A percentile compares a stretch with the other conserved stretches of the same genome.
These are phyloP conservation scores for Coccomyxa subellipsoidea DNA, from an alignment of 163 green algal species.

Conservation along the genomic window DNA sequence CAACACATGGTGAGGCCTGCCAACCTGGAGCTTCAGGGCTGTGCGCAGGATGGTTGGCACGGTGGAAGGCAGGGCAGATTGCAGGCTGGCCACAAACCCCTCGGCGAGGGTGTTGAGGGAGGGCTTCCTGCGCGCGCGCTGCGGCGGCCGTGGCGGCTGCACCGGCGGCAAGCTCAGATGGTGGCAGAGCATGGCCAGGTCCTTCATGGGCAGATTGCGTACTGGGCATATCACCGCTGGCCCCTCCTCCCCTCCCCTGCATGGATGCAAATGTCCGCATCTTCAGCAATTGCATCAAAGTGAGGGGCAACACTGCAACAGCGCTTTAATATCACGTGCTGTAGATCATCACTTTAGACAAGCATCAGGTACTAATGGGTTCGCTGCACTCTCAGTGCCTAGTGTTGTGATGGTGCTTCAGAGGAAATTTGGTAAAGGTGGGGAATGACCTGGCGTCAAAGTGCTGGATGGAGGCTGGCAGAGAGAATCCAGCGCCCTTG, in stretches of 20 bases:
- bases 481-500: slow-evolving; percentile 45
- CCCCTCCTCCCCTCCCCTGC: slow-evolving; percentile 16
- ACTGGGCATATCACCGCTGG: slow-evolving; percentile 40
- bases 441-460: slow-evolving; percentile 23
- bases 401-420: too few species aligned
- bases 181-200: slow-evolving; percentile 45
- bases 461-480: slow-evolving; percentile 33
- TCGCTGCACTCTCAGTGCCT: too few species aligned
- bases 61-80: slow-evolving; percentile 50
- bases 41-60: slow-evolving; percentile 57
- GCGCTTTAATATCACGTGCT: too few species aligned
- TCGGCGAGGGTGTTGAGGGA: slow-evolving; percentile 55
- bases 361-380: too few species aligned
- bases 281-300: background rate
- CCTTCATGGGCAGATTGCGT: slow-evolving; percentile 48
- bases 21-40: slow-evolving; percentile 40
- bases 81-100: slow-evolving; percentile 47
- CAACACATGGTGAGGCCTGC: background rate
- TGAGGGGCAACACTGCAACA: too few species aligned
- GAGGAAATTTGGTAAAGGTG: background rate
- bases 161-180: slow-evolving; percentile 4
- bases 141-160: background rate
- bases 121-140: background rate
- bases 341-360: too few species aligned
- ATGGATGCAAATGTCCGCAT: background rate